A percentile compares a stretch with the other conserved stretches of the same genome.
These are phyloP conservation scores for Chaetomium sp. DNA, from an alignment of 2,329 filamentous ascomycete genomes.

Conservation along the genomic window DNA sequence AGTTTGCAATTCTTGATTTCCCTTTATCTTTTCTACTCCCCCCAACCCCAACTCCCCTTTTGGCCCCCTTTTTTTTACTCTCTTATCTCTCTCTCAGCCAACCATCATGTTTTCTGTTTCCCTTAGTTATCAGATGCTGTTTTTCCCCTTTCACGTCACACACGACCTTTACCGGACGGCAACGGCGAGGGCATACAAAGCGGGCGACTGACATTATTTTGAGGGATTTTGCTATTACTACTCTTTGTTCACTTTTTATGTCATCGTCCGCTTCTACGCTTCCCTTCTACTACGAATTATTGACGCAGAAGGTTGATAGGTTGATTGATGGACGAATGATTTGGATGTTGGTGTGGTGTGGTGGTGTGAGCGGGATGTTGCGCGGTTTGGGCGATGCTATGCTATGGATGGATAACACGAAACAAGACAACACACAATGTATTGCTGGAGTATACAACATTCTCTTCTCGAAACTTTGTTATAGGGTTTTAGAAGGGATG, in stretches of 20 bases:
- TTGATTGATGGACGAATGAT: slow-evolving; percentile 6
- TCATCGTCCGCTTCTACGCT: slow-evolving; percentile 8
- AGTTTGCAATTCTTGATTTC: slow-evolving; percentile 1
- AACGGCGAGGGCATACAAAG: slow-evolving; percentile 13
- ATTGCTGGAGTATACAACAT: slow-evolving; percentile 12
- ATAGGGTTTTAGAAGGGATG: slow-evolving; percentile 20
- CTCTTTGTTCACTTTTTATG: slow-evolving; percentile 3
- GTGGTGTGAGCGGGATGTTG: too few relatives aligned
- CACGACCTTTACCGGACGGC: slow-evolving; percentile 9
- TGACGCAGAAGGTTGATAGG: slow-evolving; percentile 1
- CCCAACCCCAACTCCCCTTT: not conserved
- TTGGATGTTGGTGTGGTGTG: not conserved
- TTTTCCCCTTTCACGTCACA: slow-evolving; percentile 12
- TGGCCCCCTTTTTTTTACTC: not conserved
- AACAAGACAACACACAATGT: not conserved
- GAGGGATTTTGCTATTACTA: slow-evolving; percentile 14
- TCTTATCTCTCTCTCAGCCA: not conserved
- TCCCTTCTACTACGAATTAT: slow-evolving; percentile 13
- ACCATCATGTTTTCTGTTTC: slow-evolving; percentile 3
- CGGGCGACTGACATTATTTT: slow-evolving; percentile 9
- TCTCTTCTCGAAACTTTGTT: slow-evolving; percentile 16
- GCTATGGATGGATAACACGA: too few relatives aligned
- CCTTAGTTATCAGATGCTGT: not conserved
- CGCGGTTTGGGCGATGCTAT: too few relatives aligned
- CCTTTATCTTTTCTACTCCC: not conserved